Base-by-base conservation (phyloP, 2,329 filamentous ascomycete genomes). In the Tolypocladium guangdongense region DNA sequence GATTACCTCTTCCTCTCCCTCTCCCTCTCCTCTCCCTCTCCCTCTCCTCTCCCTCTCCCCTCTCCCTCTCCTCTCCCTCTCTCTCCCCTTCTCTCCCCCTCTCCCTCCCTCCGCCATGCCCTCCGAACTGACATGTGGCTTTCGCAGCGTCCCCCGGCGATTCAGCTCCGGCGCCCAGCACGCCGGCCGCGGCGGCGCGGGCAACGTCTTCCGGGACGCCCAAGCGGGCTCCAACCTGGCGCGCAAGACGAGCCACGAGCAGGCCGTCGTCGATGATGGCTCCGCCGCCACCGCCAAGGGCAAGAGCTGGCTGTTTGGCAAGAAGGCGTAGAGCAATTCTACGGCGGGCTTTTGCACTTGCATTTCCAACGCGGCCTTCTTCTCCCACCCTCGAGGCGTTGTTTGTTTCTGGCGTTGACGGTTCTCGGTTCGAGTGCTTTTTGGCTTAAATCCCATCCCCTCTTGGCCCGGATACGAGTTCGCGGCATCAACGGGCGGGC, bases 151-250 rank as follows among this genome's bases (percentile, higher is more conserved):
- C 56, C 68, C 74, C 46, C 78, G 82, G 57, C 78, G 82, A 54
- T 68, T 74, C 45, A 82, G 81, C 63, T 70, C 72, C n/a, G 78
- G 77, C 43, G 77, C 77, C 32, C 78, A 80, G 54, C 83, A 90
- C 66, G 78, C 82, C 62, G 88, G 88, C 41, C 83, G 88, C 39
- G 88, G 88, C 38, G 88, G 88, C 53, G 84, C 85, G 22, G 87
- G 86, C 57, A 92, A 91, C 68, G 70, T 88, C 50, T 78, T 80
- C 71, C 76, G 74, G 60, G 70, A 74, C 49, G 69, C 68, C 51
- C 74, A 77, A 51, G 73, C 71, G 51, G 64, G 63, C 61, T 59
- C 68, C 39, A 64, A 68, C 36, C 58, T 63, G 48, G 60, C 66
- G 22, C 60, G 56, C 50, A 64, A 60, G 59, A 35, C 56, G 35